Evolutionary conservation across 2,329 filamentous ascomycete genomes (phyloP).

Genomic region (Nothopassalora personata): DNA sequence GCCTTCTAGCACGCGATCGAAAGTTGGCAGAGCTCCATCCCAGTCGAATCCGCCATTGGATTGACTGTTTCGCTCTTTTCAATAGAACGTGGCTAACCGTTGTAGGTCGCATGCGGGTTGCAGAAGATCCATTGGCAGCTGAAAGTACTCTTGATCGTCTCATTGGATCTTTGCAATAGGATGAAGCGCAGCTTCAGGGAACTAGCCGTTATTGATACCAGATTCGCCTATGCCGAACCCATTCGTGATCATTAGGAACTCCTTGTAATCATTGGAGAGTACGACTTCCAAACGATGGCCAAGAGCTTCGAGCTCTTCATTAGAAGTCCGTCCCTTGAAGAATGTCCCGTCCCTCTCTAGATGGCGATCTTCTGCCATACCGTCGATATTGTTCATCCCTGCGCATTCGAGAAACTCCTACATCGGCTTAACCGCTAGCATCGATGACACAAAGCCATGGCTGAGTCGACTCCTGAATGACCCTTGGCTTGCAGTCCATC

Average conservation of each 20-base stretch:
- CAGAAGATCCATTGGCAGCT: conserved; percentile 7
- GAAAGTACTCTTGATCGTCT: conserved; percentile 10
- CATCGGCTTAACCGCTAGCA: conserved; percentile 1
- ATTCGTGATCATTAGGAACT: conserved; percentile 8
- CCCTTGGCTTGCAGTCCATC: not conserved
- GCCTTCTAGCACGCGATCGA: conserved; percentile 11
- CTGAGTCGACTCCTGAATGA: not conserved
- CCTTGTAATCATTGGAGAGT: conserved; percentile 9
- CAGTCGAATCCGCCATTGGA: not conserved
- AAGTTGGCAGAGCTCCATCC: conserved; percentile 6
- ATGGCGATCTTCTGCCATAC: not conserved
- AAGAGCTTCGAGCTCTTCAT: conserved; percentile 4
- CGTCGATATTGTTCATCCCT: not conserved
- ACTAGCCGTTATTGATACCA: conserved; percentile 9
- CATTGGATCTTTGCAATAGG: not conserved
- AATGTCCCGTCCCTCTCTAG: not conserved
- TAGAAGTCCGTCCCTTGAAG: not conserved
- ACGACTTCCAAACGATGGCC: not conserved
- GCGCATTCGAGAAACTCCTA: conserved; percentile 5
- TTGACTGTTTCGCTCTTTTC: not conserved
- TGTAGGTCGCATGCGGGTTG: conserved; percentile 4
- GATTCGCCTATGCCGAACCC: conserved; percentile 1
- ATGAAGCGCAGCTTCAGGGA: not conserved
- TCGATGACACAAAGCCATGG: not conserved
- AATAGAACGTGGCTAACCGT: not conserved